Conservation (phyloP, 108 stramenopile genomes). For the Cyclotella cryptica region DNA sequence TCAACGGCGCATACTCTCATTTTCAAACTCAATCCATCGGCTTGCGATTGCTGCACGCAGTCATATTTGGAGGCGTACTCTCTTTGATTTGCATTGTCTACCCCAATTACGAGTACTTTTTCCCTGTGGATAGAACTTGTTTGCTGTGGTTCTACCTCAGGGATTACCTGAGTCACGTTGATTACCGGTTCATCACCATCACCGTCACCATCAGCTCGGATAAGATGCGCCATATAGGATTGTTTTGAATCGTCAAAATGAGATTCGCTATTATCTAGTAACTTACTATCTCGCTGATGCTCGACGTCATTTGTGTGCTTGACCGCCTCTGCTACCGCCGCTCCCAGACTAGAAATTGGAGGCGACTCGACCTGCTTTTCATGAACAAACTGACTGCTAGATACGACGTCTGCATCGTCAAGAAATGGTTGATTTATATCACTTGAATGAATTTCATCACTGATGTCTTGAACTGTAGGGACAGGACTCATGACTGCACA, state of each 20-base stretch:
- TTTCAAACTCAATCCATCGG: no score
- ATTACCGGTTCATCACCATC: neutral
- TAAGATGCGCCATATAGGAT: neutral
- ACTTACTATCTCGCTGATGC: no score
- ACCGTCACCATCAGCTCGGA: neutral
- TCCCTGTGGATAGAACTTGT: no score
- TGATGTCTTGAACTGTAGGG: neutral
- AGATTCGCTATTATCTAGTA: no score
- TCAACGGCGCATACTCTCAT: no score
- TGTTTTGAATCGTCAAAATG: no score
- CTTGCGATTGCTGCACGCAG: no score
- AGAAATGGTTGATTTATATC: neutral
- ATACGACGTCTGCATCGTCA: neutral
- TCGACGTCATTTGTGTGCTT: neutral
- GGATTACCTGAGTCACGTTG: no score
- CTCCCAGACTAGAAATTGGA: slow-evolving; percentile 2
- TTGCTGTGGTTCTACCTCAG: no score
- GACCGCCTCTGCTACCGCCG: neutral
- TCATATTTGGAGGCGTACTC: no score
- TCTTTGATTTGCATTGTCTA: no score
- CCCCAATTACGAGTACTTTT: no score
- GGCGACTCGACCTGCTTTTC: neutral
- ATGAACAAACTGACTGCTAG: neutral
- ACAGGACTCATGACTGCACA: slow-evolving; percentile 12
- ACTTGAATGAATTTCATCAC: neutral